phyloP scores from a whole-genome alignment of 257 asterid species.

The Jacaranda copaia region DNA sequence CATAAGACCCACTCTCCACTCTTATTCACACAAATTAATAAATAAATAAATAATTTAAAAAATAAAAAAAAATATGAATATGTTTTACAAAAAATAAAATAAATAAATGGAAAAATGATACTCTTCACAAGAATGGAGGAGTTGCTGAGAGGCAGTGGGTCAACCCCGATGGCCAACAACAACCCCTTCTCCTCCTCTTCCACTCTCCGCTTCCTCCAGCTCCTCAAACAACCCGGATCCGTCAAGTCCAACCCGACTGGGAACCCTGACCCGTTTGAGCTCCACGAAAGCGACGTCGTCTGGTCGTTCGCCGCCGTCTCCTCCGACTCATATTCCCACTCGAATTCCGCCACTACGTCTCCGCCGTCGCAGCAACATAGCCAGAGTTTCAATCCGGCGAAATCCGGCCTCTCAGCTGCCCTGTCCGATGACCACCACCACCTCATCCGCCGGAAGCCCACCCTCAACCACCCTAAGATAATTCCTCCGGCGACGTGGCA shows the following conservation, averaged over 20 bases:
- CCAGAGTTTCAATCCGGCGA: slow-evolving; percentile 41
- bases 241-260: slow-evolving; percentile 19
- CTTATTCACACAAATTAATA: not conserved
- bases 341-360: slow-evolving; percentile 39
- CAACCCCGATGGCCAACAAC: slow-evolving; percentile 57
- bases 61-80: not conserved
- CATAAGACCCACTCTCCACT: not conserved
- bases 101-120: not conserved
- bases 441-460: slow-evolving; percentile 61
- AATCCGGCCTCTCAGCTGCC: slow-evolving; percentile 75
- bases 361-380: slow-evolving; percentile 42
- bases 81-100: not conserved
- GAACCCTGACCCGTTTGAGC: slow-evolving; percentile 54
- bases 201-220: slow-evolving; percentile 57
- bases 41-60: too few relatives aligned
- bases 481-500: slow-evolving; percentile 44
- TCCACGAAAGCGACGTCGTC: slow-evolving; percentile 83
- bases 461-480: slow-evolving; percentile 48
- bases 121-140: slow-evolving; percentile 22
- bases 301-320: slow-evolving; percentile 63
- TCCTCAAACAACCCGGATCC: slow-evolving; percentile 53
- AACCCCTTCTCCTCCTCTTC: slow-evolving; percentile 48
- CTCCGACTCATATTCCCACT: slow-evolving; percentile 40
- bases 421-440: slow-evolving; percentile 55
- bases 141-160: slow-evolving; percentile 39